A percentile compares a stretch with the other conserved stretches of the same genome.
phyloP scores from a whole-genome alignment of 148 eudicot species.

The Gaultheria prostrata region DNA sequence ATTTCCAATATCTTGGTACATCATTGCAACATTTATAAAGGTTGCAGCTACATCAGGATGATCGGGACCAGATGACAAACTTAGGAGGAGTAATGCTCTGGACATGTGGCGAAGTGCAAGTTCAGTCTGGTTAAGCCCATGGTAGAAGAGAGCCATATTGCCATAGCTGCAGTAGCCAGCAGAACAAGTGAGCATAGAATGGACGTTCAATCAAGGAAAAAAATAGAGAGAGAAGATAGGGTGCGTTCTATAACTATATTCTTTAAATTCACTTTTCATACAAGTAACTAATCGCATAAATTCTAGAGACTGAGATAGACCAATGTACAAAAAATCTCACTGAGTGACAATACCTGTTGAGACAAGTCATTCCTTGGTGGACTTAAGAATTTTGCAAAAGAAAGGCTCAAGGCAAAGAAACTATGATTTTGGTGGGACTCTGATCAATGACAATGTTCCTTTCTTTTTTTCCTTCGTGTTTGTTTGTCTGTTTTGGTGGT shows the following conservation, averaged over 20 bases:
- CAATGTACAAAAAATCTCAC: not conserved
- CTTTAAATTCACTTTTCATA: not conserved
- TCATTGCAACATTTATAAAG: conserved; percentile 96
- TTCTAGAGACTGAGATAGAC: not conserved
- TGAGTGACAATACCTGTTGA: not conserved
- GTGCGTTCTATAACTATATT: not conserved
- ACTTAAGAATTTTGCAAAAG: not conserved
- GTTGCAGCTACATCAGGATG: conserved; percentile 99
- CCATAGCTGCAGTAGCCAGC: conserved; percentile 65
- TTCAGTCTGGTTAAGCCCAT: conserved; percentile 90
- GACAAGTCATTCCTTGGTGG: not conserved
- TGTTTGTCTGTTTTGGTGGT: no score
- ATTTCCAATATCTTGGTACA: conserved; percentile 94
- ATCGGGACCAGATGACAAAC: conserved; percentile 94
- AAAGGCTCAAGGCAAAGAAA: not conserved
- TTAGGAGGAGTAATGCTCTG: conserved; percentile 78
- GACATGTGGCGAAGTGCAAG: conserved; percentile 95
- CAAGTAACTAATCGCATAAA: not conserved
- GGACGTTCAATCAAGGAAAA: not conserved
- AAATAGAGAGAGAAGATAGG: not conserved
- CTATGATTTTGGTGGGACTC: not conserved
- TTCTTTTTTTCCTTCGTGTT: not conserved
- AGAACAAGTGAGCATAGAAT: conserved; percentile 1
- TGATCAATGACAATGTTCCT: not conserved
- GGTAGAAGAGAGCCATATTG: conserved; percentile 98